Evolutionary conservation across 208 protist genomes (phyloP), one percentile per base, ranked within the genome.

Genomic region (Chromosphaera perkinsii): DNA sequence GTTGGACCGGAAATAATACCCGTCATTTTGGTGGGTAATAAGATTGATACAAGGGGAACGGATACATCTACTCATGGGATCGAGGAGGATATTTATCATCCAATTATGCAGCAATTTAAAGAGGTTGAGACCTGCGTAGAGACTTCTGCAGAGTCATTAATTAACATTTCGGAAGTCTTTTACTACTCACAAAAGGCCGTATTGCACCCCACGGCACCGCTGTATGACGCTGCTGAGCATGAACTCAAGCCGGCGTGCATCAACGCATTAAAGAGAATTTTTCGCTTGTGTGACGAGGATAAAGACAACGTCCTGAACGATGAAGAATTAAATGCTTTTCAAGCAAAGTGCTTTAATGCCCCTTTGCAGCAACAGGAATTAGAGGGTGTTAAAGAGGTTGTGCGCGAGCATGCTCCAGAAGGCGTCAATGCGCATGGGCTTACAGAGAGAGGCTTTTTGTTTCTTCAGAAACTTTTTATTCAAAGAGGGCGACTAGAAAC

Each of bases 131-230:
- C 62, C 0, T 67, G 62, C 27, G 40, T 67, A 7, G 62, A 67
- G 45, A 60, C 48, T 24, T 55, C 39, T n/a, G 62, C 62, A 12
- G 37, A 58, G 31, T 31, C 40, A 40, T n/a, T 67, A 10, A 51
- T 54, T 5, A 54, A 67, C 32, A 17, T 67, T 40, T 35, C n/a
- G 12, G 62, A 67, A 29, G 62, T 67, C n/a, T 67, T 67, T 47
- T 67, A 67, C 36, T 67, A 39, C 27, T 42, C 62, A 2, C 62
- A 67, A 59, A 67, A 67, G 62, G 40, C 62, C 36, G 62, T 67
- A 4, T 47, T 67, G 20, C 62, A 67, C 48, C 62, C 62, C 24
- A 67, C 62, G 20, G 45, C 62, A 43, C 62, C 62, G 9, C 45
- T 67, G 17, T 67, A 67, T 29, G 62, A 67, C 48, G 39, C 62